These are phyloP conservation scores for Phytopythium helicoides DNA, from an alignment of 352 stramenopile genomes.

Conservation along the genomic window DNA sequence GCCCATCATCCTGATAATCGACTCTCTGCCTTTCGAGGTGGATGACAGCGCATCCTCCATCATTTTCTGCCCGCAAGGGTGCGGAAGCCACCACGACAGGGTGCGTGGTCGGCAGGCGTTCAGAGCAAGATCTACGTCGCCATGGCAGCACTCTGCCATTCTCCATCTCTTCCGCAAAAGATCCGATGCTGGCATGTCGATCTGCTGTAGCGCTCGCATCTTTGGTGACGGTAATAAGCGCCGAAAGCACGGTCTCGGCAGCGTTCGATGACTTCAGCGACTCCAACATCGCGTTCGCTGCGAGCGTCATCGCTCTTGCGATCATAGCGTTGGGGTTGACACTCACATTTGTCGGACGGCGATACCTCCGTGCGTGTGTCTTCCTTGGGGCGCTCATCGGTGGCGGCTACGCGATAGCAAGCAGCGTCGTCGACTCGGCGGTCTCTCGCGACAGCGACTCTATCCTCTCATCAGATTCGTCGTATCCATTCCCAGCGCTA, in stretches of 20 bases:
- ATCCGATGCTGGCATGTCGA: too few species aligned
- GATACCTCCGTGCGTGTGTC: conserved; percentile 3
- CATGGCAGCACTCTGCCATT: too few species aligned
- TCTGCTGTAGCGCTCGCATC: too few species aligned
- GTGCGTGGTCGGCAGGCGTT: too few species aligned
- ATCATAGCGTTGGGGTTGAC: background rate
- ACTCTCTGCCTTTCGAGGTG: too few species aligned
- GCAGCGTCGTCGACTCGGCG: conserved; percentile 4
- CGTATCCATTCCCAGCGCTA: background rate
- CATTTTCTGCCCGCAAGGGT: too few species aligned
- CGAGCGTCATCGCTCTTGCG: background rate
- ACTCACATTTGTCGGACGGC: background rate
- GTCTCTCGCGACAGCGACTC: background rate
- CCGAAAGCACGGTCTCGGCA: background rate
- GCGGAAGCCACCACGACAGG: too few species aligned
- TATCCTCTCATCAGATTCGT: background rate
- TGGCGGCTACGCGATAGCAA: conserved; percentile 3
- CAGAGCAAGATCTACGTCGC: too few species aligned
- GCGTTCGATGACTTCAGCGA: background rate
- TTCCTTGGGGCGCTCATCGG: conserved; percentile 1
- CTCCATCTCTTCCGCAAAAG: too few species aligned
- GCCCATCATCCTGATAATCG: too few species aligned
- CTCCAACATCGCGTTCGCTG: background rate
- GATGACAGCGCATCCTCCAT: too few species aligned
- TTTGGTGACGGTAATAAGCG: too few species aligned